phyloP scores from a whole-genome alignment of 2,329 filamentous ascomycete species.

The Spiromastix sp. region DNA sequence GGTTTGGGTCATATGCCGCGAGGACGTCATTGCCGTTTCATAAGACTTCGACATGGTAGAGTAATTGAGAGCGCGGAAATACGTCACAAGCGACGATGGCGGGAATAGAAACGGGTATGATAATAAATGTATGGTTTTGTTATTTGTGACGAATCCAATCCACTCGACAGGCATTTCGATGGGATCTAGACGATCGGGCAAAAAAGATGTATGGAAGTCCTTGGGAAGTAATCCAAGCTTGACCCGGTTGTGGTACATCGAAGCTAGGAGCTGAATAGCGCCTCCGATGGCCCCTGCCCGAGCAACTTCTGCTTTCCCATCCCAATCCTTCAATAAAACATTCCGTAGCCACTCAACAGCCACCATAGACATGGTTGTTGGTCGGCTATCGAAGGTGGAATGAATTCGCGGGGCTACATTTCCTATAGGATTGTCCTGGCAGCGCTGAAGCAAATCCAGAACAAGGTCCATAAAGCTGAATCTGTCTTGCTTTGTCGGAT shows the following conservation, averaged over 20 bases:
- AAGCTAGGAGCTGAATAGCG: conserved; percentile 61
- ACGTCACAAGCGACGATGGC: conserved; percentile 60
- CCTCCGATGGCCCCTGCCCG: conserved; percentile 64
- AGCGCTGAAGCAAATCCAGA: conserved; percentile 24
- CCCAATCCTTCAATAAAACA: conserved; percentile 70
- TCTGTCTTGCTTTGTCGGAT: conserved; percentile 20
- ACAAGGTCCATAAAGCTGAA: conserved; percentile 26
- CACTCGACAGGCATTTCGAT: conserved; percentile 65
- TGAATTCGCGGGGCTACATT: background rate
- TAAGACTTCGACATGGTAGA: conserved; percentile 72
- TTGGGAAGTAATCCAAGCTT: conserved; percentile 56
- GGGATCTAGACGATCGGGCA: conserved; percentile 65
- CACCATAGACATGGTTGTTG: conserved; percentile 21
- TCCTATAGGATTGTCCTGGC: background rate
- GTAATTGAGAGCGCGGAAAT: conserved; percentile 83
- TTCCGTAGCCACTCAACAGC: conserved; percentile 43
- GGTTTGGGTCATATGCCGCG: conserved; percentile 36
- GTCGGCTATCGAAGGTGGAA: conserved; percentile 6
- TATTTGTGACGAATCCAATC: conserved; percentile 51
- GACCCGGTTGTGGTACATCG: conserved; percentile 62
- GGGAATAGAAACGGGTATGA: conserved; percentile 74
- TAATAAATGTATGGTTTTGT: conserved; percentile 61
- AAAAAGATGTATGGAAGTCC: conserved; percentile 64
- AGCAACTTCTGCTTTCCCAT: conserved; percentile 60
- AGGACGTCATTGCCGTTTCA: conserved; percentile 50